Percentiles rank a stretch among this genome's conserved stretches.
Evolutionary conservation across 495 filamentous ascomycete species (phyloP).

Genomic region (Talaromyces nanjingensis): DNA sequence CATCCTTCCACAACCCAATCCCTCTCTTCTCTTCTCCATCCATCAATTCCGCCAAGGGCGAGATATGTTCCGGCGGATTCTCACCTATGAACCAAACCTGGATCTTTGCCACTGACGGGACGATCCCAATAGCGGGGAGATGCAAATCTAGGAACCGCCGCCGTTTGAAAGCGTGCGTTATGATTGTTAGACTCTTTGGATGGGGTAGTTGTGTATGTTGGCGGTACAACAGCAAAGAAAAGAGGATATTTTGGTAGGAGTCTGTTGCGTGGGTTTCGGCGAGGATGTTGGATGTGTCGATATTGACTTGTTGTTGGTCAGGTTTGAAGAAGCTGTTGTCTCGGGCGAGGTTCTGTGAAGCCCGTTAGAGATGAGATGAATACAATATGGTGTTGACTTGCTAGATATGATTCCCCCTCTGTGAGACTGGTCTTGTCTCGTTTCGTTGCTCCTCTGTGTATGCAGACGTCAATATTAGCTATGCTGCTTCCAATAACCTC

Average conservation of each 20-base stretch:
- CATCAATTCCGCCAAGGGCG: conserved; percentile 36
- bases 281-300: conserved; percentile 24
- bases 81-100: conserved; percentile 47
- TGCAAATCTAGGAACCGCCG: conserved; percentile 60
- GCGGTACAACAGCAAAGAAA: conserved; percentile 58
- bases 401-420: conserved; percentile 64
- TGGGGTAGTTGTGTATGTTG: conserved; percentile 24
- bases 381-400: too few relatives aligned
- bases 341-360: conserved; percentile 37
- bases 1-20: conserved; percentile 35
- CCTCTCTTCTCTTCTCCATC: conserved; percentile 34
- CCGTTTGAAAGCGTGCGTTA: conserved; percentile 72
- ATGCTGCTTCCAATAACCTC: too few relatives aligned
- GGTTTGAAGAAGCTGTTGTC: conserved; percentile 30
- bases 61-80: conserved; percentile 56
- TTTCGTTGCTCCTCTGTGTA: conserved; percentile 55
- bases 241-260: conserved; percentile 71
- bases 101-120: not conserved
- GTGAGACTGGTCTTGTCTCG: conserved; percentile 37
- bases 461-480: too few relatives aligned
- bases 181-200: conserved; percentile 49
- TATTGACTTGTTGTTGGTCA: conserved; percentile 12
- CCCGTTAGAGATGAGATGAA: not conserved
- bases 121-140: conserved; percentile 54
- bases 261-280: conserved; percentile 66